Conservation (phyloP, 257 asterid species). For the Salvia splendens region DNA sequence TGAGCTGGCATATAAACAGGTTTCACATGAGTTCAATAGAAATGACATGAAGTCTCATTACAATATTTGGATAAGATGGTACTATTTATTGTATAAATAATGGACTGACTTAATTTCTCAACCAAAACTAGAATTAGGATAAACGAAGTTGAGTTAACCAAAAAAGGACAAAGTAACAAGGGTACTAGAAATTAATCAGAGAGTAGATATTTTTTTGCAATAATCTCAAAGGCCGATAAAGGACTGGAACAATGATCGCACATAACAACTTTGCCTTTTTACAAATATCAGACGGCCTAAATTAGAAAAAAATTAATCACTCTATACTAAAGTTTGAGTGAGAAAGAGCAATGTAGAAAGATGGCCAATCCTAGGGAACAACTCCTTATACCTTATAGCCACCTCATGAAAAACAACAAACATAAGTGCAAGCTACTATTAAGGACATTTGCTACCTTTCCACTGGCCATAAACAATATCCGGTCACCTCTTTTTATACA, state of each 20-base stretch:
- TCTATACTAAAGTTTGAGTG: not conserved
- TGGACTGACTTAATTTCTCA: slow-evolving; percentile 4
- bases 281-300: not conserved
- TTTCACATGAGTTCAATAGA: slow-evolving; percentile 20
- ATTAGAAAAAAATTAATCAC: not conserved
- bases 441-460: slow-evolving; percentile 59
- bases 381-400: not conserved
- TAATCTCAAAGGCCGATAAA: not conserved
- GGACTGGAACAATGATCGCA: not conserved
- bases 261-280: not conserved
- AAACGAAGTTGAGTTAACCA: not conserved
- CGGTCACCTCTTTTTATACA: slow-evolving; percentile 80
- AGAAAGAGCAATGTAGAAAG: not conserved
- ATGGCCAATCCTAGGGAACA: slow-evolving; percentile 1
- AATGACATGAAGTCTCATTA: slow-evolving; percentile 10
- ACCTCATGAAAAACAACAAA: slow-evolving; percentile 20
- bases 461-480: slow-evolving; percentile 92
- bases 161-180: not conserved
- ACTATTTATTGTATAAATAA: slow-evolving; percentile 1
- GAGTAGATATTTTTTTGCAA: not conserved
- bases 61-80: slow-evolving; percentile 7
- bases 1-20: slow-evolving; percentile 27
- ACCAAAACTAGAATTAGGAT: slow-evolving; percentile 1
- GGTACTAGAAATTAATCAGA: not conserved
- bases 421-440: slow-evolving; percentile 20